These are phyloP conservation scores for Sporothrix humicola DNA, from an alignment of 2,329 filamentous ascomycete genomes.

Conservation along the genomic window DNA sequence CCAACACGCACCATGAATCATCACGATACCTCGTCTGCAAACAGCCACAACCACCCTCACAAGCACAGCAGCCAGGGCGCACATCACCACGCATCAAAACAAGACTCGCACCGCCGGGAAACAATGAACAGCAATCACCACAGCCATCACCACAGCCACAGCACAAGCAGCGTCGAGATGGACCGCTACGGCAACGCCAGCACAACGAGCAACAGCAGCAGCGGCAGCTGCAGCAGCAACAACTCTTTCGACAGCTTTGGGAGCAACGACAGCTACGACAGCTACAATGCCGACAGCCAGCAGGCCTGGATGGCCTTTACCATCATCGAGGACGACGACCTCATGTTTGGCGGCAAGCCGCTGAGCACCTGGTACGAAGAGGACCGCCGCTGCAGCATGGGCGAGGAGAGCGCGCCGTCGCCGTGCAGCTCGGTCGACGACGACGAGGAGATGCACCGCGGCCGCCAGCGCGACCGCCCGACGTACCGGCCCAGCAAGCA, in stretches of 20 bases:
- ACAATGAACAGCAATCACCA: background rate
- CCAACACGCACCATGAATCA: background rate
- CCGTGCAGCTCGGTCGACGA: conserved; percentile 39
- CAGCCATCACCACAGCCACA: background rate
- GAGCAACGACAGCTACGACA: background rate
- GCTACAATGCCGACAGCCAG: background rate
- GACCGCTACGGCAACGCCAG: conserved; percentile 8
- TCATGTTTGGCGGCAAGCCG: conserved; percentile 66
- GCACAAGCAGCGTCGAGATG: conserved; percentile 12
- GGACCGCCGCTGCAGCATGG: conserved; percentile 54
- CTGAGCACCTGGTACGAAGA: conserved; percentile 66
- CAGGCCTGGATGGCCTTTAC: conserved; percentile 59
- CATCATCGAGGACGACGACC: conserved; percentile 65
- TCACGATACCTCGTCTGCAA: background rate
- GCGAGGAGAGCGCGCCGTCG: conserved; percentile 36
- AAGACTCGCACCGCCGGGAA: background rate
- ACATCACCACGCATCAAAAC: conserved; percentile 13
- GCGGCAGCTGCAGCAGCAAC: background rate
- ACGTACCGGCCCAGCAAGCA: conserved; percentile 31
- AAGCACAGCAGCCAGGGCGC: background rate
- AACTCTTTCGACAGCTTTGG: background rate
- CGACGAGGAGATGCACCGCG: conserved; percentile 51
- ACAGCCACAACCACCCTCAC: background rate
- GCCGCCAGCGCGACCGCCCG: conserved; percentile 46
- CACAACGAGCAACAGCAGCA: conserved; percentile 20